Percentiles rank a stretch among this genome's conserved stretches.
phyloP scores from a whole-genome alignment of 1,284 basidiomycete genomes.

The Coriolopsis trogii region DNA sequence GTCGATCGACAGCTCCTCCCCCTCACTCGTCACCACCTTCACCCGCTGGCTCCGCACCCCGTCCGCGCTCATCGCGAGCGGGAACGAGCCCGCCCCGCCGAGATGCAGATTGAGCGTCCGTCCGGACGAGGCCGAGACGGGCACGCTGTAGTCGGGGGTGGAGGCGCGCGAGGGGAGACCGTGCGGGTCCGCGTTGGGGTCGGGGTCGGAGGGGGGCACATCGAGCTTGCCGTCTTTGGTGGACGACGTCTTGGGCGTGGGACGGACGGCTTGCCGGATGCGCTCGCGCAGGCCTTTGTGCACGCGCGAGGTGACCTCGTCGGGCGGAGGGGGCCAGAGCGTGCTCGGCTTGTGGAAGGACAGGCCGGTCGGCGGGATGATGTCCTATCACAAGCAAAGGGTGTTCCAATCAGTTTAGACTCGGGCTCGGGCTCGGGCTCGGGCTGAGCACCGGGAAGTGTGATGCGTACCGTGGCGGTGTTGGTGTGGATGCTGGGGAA shows the following conservation, averaged over 20 bases:
- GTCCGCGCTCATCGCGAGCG: slow-evolving; percentile 31
- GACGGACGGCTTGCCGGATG: slow-evolving; percentile 60
- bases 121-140: slow-evolving; percentile 12
- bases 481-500: slow-evolving; percentile 90
- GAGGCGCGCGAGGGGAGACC: slow-evolving; percentile 2
- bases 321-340: slow-evolving; percentile 90
- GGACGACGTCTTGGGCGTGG: too few species aligned
- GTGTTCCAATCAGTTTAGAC: too few species aligned
- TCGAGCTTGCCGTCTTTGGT: slow-evolving; percentile 14
- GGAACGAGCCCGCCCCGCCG: slow-evolving; percentile 50
- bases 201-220: background rate
- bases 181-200: background rate
- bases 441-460: too few species aligned
- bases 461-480: slow-evolving; percentile 68
- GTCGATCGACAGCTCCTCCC: slow-evolving; percentile 57
- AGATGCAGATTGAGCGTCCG: slow-evolving; percentile 37
- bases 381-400: slow-evolving; percentile 57
- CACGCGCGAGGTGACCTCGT: slow-evolving; percentile 66
- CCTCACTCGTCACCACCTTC: slow-evolving; percentile 43
- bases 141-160: slow-evolving; percentile 13
- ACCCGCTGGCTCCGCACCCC: slow-evolving; percentile 46
- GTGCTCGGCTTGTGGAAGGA: slow-evolving; percentile 84
- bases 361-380: slow-evolving; percentile 71
- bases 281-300: slow-evolving; percentile 64
- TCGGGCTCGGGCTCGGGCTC: too few species aligned